Conservation (phyloP, 2,329 filamentous ascomycete genomes). For the Claviceps sp. region DNA sequence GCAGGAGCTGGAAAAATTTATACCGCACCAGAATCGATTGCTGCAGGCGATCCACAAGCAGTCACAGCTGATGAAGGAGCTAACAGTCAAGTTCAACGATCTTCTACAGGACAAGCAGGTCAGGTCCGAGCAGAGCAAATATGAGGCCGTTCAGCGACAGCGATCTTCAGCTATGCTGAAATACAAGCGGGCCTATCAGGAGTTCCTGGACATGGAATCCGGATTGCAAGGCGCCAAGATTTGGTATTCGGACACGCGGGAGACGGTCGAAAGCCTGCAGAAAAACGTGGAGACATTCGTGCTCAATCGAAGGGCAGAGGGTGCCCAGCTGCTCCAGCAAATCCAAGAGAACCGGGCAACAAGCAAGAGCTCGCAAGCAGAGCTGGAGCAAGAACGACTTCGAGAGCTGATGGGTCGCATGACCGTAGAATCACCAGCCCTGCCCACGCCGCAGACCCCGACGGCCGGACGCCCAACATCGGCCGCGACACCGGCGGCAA, state of each 20-base stretch:
- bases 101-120: constrained; percentile 90
- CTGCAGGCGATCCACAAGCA: constrained; percentile 94
- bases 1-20: constrained; percentile 93
- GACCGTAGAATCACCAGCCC: constrained; percentile 57
- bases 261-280: constrained; percentile 79
- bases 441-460: constrained; percentile 16
- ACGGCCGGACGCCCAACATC: constrained; percentile 17
- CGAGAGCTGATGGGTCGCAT: constrained; percentile 90
- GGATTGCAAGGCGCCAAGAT: constrained; percentile 78
- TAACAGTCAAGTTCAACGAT: constrained; percentile 75
- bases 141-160: constrained; percentile 76
- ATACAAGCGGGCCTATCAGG: constrained; percentile 85
- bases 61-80: constrained; percentile 82
- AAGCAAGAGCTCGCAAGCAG: constrained; percentile 48
- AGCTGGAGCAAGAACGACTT: constrained; percentile 76
- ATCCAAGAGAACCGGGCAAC: constrained; percentile 70
- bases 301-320: constrained; percentile 83
- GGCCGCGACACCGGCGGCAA: constrained; percentile 28
- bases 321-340: constrained; percentile 73
- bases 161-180: constrained; percentile 67
- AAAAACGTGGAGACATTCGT: constrained; percentile 98
- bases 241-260: constrained; percentile 93
- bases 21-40: constrained; percentile 80
- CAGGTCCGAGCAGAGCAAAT: constrained; percentile 85
- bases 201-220: constrained; percentile 78